These are phyloP conservation scores for Rhodotorula sp. DNA, from an alignment of 1,284 basidiomycete genomes.

Conservation along the genomic window DNA sequence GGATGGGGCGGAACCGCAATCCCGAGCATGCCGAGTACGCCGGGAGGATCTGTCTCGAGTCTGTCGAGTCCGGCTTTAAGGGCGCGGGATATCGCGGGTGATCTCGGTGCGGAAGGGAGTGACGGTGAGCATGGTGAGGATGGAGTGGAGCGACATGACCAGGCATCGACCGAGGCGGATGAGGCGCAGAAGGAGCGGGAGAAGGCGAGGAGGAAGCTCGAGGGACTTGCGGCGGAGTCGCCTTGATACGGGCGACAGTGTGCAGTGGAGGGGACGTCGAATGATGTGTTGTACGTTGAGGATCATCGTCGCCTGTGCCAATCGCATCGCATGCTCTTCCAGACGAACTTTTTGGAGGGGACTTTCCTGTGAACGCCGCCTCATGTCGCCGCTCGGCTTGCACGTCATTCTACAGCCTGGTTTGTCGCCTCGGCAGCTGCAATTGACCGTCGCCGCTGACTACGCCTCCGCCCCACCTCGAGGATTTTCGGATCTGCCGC, in stretches of 20 bases:
- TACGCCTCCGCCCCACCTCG: no score
- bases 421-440: no score
- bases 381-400: no score
- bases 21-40: background rate
- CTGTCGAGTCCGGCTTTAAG: background rate
- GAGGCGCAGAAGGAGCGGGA: background rate
- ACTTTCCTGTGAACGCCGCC: no score
- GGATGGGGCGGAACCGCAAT: background rate
- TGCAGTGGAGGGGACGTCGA: no score
- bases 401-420: no score
- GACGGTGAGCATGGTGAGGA: background rate
- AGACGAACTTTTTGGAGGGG: no score
- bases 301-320: no score
- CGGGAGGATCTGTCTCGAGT: background rate
- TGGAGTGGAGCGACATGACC: background rate
- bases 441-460: no score
- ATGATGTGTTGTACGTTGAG: no score
- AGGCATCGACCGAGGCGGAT: background rate
- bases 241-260: background rate
- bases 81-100: background rate
- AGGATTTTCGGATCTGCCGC: no score
- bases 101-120: background rate
- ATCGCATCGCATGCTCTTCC: no score
- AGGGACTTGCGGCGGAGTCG: background rate
- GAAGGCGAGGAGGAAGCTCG: slow-evolving; percentile 1